Evolutionary conservation across 208 protist genomes (phyloP).

Genomic region (Porcisia deanei): DNA sequence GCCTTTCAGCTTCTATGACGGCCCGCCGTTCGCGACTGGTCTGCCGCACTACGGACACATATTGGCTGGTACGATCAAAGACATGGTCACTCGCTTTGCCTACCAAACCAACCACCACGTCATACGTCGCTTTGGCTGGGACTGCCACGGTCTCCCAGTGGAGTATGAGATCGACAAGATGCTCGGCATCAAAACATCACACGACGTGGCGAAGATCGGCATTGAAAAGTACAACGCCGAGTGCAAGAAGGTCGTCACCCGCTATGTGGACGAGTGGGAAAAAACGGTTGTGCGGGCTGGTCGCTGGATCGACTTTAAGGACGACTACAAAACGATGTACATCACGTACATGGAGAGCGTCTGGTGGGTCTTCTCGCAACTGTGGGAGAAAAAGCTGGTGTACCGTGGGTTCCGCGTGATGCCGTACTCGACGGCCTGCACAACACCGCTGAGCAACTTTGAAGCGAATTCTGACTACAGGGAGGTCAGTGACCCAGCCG

Average conservation of each 20-base stretch:
- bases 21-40: slow-evolving; percentile 99
- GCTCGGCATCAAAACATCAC: slow-evolving; percentile 89
- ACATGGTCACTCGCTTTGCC: slow-evolving; percentile 98
- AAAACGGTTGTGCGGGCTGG: slow-evolving; percentile 95
- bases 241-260: slow-evolving; percentile 99
- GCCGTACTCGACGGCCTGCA: slow-evolving; percentile 98
- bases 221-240: slow-evolving; percentile 99
- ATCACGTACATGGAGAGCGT: slow-evolving; percentile 99
- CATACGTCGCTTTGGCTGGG: slow-evolving; percentile 99
- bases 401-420: slow-evolving; percentile 99
- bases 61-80: slow-evolving; percentile 99
- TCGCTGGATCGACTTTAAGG: slow-evolving; percentile 99
- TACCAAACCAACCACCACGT: slow-evolving; percentile 99
- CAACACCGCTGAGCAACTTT: slow-evolving; percentile 99
- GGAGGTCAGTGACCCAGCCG: slow-evolving; percentile 95
- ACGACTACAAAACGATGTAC: slow-evolving; percentile 99
- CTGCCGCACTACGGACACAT: slow-evolving; percentile 99
- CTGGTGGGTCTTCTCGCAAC: slow-evolving; percentile 99
- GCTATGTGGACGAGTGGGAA: slow-evolving; percentile 98
- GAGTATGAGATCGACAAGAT: slow-evolving; percentile 99
- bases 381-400: slow-evolving; percentile 98
- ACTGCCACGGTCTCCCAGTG: slow-evolving; percentile 99
- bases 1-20: slow-evolving; percentile 98
- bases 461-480: slow-evolving; percentile 99
- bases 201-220: slow-evolving; percentile 97